Percentiles rank a stretch among this genome's conserved stretches.
Evolutionary conservation across 768 basidiomycete species (phyloP).

Genomic region (Auricularia heimuer): DNA sequence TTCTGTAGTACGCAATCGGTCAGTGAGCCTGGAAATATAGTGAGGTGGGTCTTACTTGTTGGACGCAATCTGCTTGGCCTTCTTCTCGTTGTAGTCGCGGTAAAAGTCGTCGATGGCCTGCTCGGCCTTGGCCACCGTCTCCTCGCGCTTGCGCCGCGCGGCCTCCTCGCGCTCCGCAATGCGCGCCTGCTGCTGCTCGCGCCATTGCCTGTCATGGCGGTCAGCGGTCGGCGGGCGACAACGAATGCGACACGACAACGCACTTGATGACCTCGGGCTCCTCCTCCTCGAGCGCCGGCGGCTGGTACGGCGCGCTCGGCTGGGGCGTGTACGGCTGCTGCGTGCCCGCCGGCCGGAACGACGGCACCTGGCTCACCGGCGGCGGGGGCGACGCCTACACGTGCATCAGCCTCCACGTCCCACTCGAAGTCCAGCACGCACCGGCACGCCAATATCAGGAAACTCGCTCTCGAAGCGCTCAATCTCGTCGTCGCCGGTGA

Average conservation of each 20-base stretch:
- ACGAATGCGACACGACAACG: constrained; percentile 12
- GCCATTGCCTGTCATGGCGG: constrained; percentile 57
- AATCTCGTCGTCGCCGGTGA: constrained; percentile 78
- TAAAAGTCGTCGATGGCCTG: constrained; percentile 85
- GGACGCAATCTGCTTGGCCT: constrained; percentile 81
- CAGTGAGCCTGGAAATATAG: not conserved
- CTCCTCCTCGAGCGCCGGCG: constrained; percentile 52
- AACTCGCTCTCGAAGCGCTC: constrained; percentile 81
- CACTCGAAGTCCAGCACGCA: not conserved
- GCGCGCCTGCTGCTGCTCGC: constrained; percentile 74
- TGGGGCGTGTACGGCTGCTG: constrained; percentile 59
- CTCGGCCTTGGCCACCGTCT: constrained; percentile 77
- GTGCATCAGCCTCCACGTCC: not conserved
- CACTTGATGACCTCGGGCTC: constrained; percentile 84
- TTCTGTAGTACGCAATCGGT: constrained; percentile 36
- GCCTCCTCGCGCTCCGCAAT: constrained; percentile 76
- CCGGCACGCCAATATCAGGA: constrained; percentile 52
- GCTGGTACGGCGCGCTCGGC: constrained; percentile 35
- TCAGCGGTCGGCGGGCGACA: not conserved
- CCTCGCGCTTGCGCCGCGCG: constrained; percentile 66
- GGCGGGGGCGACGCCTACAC: constrained; percentile 24
- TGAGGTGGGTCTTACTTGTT: constrained; percentile 60
- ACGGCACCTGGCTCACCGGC: constrained; percentile 20
- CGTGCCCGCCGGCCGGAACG: constrained; percentile 54
- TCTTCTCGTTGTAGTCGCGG: constrained; percentile 77